Evolutionary conservation across 495 filamentous ascomycete genomes (phyloP).

Genomic region (Penicillium verhagenii): DNA sequence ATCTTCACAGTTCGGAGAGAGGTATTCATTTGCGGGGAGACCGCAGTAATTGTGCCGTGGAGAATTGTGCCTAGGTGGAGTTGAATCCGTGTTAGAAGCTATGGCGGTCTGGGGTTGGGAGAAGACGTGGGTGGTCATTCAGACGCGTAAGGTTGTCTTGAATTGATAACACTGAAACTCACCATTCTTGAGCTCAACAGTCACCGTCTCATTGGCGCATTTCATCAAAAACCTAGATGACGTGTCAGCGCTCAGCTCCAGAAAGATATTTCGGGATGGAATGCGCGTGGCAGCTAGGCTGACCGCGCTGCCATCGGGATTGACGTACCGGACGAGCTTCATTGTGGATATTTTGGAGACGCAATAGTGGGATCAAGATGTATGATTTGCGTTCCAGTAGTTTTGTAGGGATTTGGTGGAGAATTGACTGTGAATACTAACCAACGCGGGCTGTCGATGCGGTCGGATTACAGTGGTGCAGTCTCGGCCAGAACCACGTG

Average conservation of each 20-base stretch:
- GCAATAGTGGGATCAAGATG: neutral
- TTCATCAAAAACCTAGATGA: conserved; percentile 90
- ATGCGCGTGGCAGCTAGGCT: conserved; percentile 13
- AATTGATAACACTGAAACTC: conserved; percentile 9
- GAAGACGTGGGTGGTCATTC: neutral
- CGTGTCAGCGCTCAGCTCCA: conserved; percentile 16
- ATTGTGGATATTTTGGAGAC: conserved; percentile 52
- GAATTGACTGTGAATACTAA: conserved; percentile 7
- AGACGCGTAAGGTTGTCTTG: neutral
- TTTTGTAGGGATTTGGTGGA: conserved; percentile 9
- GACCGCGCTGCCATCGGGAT: neutral
- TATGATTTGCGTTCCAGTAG: conserved; percentile 6
- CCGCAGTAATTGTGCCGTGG: conserved; percentile 91
- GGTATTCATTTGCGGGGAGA: conserved; percentile 97
- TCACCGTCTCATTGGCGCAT: conserved; percentile 95
- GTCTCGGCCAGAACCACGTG: conserved; percentile 16
- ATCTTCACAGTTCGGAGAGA: conserved; percentile 91
- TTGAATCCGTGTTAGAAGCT: neutral
- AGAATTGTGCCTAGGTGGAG: conserved; percentile 74
- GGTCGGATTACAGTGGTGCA: conserved; percentile 22
- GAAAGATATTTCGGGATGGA: conserved; percentile 14
- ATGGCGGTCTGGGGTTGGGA: neutral
- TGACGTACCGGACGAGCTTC: conserved; percentile 97
- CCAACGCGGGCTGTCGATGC: conserved; percentile 14
- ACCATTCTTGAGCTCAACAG: conserved; percentile 98